Base-by-base conservation (phyloP, 371 early-diverging fungal species). In the Mucor lusitanicus region DNA sequence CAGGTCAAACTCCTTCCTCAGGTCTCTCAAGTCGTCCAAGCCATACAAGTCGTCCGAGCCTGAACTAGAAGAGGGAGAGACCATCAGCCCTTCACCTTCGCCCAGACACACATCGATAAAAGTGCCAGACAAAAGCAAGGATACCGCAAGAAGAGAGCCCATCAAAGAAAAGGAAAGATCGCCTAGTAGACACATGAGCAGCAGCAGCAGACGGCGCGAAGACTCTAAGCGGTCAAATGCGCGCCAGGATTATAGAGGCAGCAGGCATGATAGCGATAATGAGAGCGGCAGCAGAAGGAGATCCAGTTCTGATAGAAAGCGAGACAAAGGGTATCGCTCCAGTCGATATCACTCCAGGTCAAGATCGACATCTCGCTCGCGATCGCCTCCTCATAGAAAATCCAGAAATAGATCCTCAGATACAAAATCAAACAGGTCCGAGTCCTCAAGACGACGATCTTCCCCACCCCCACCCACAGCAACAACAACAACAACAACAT, bases 51-150 rank as follows among this genome's bases (percentile, higher is more conserved):
- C 37, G 53, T 59, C 59, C 37, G 71, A 71, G 19, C 42, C 58
- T 11, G 73, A 73, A 61, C 30, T 73, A n/a, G 73, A 73, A 33
- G 73, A 73, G 56, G 73, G 73, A 1, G 73, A 73, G 50, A 73
- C 69, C 0, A 57, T 73, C 25, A 73, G 69, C 13, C 70, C 73
- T 1, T 69, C 73, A 0, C 73, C 73, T 21, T 73, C 73, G 6
- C 73, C 69, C 15, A 55, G 23, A 4, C 42, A 33, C 5, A 35
- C 65, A 21, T 3, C 44, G 8, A 53, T 54, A 15, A n/a, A 50
- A 50, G 50, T 13, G 6, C 35, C 35, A 57, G 35, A 57, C n/a
- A 57, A 57, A n/a, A 55, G n/a, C n/a, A 55, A 32, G 32, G 32
- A 32, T 27, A 17, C 30, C 7, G 13, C 15, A 1, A 30, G 12